Conservation (phyloP, 2,329 filamentous ascomycete genomes). For the Verticillium albo-atrum region DNA sequence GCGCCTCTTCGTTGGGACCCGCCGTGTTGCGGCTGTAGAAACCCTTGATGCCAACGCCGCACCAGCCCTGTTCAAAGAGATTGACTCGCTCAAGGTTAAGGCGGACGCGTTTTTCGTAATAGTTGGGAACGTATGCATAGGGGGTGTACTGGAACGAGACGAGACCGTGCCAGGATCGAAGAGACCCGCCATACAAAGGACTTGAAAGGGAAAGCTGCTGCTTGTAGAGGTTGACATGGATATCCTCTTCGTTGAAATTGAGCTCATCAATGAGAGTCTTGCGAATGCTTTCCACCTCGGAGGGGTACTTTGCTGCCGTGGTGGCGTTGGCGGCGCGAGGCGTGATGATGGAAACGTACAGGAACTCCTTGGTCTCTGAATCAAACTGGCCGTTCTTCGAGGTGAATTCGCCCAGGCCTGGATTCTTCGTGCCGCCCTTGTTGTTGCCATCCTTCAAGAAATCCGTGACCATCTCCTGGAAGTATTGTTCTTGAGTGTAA, state of each 20-base stretch:
- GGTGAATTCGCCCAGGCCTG: background rate
- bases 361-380: background rate
- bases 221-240: background rate
- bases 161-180: background rate
- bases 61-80: slow-evolving; percentile 22
- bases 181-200: background rate
- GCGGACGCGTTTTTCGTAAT: background rate
- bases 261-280: background rate
- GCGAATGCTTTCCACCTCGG: background rate
- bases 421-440: background rate
- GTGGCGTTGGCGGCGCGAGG: background rate
- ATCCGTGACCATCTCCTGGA: background rate
- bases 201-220: background rate
- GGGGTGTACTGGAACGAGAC: slow-evolving; percentile 9
- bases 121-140: background rate
- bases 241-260: background rate
- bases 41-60: background rate
- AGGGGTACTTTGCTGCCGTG: background rate
- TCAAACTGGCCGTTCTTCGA: background rate
- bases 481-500: background rate
- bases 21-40: no score
- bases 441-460: background rate
- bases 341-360: background rate
- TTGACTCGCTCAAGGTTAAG: slow-evolving; percentile 4
- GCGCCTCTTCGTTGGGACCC: background rate